phyloP scores from a whole-genome alignment of 352 stramenopile species.

The Phytopythium ostracodes region DNA sequence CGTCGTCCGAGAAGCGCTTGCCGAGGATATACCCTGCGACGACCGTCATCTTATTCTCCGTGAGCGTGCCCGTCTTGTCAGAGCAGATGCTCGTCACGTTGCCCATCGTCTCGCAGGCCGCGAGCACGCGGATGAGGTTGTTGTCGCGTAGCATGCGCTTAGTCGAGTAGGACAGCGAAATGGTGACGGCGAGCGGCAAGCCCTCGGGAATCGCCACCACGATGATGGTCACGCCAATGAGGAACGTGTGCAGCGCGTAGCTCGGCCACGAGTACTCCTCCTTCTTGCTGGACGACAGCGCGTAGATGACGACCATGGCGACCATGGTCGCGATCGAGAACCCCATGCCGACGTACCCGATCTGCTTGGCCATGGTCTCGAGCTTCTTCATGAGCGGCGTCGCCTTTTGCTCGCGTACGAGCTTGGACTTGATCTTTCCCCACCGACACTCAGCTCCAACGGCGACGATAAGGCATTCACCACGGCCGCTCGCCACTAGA shows the following conservation, averaged over 20 bases:
- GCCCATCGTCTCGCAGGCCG: slow-evolving; percentile 98
- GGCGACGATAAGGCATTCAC: slow-evolving; percentile 79
- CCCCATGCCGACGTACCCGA: slow-evolving; percentile 82
- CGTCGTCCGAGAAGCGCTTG: slow-evolving; percentile 47
- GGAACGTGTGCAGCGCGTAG: slow-evolving; percentile 92
- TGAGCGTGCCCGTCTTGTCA: slow-evolving; percentile 97
- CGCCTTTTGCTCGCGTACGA: slow-evolving; percentile 82
- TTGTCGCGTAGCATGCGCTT: slow-evolving; percentile 99
- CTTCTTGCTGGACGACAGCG: slow-evolving; percentile 50
- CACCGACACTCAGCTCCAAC: slow-evolving; percentile 82
- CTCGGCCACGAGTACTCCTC: slow-evolving; percentile 63
- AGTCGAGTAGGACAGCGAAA: slow-evolving; percentile 94
- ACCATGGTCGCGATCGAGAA: slow-evolving; percentile 86
- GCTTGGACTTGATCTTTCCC: slow-evolving; percentile 91
- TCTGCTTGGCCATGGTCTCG: slow-evolving; percentile 87
- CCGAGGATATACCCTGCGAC: slow-evolving; percentile 87
- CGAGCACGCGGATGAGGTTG: slow-evolving; percentile 97
- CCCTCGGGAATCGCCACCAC: slow-evolving; percentile 95
- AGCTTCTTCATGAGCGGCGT: slow-evolving; percentile 94
- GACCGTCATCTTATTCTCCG: slow-evolving; percentile 98
- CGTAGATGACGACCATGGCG: slow-evolving; percentile 85
- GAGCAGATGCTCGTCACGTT: slow-evolving; percentile 98
- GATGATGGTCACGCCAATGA: slow-evolving; percentile 93
- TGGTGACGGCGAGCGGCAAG: slow-evolving; percentile 91
- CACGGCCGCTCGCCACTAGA: slow-evolving; percentile 63